Evolutionary conservation across 129 eudicot species (phyloP), one percentile per base, ranked within the genome.

Genomic region (Tagetes patula): DNA sequence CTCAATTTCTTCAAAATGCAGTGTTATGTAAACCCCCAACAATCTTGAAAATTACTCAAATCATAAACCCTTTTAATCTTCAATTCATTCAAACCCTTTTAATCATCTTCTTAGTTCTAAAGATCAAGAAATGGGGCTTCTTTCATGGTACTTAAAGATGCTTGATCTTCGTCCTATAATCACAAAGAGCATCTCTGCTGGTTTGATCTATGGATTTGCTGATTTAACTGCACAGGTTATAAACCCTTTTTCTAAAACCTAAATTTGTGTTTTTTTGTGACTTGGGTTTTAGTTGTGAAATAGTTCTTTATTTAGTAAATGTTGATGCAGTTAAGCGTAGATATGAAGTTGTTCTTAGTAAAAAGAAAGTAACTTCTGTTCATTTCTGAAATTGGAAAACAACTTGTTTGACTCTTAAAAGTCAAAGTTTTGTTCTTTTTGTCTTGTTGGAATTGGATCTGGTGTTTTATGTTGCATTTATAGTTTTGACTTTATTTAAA

Each of bases 221-320:
- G 96, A 89, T 60, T 70, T 82, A 20, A 86, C 96, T 48, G 68
- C 89, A 31, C 96, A 89, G 89, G 96, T 86, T 66, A 14, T 31
- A 52, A 63, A 61, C 65, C 82, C 77, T 64, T 61, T 40, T 6
- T 61, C n/a, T 77, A 6, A 39, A 41, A 48, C 56, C 73, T 75
- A 32, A 53, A 54, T 54, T 67, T 20, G 66, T 54, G 59, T 4
- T 46, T 58, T 72, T 43, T 58, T 59, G 46, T 58, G 40, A 62
- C 14, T 69, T 6, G 68, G 68, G 32, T 69, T 6, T 77, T 58
- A 8, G 31, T 31, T 5, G 0, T 67, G 3, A 0, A 33, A 3
- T 6, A 5, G 5, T 11, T 70, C 3, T 3, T 30, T 2, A 8
- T 70, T 54, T 2, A 42, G 5, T 11, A 27, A 69, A 7, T 30